Evolutionary conservation across 352 stramenopile species (phyloP).

Genomic region (Halophytophthora polymorphica): DNA sequence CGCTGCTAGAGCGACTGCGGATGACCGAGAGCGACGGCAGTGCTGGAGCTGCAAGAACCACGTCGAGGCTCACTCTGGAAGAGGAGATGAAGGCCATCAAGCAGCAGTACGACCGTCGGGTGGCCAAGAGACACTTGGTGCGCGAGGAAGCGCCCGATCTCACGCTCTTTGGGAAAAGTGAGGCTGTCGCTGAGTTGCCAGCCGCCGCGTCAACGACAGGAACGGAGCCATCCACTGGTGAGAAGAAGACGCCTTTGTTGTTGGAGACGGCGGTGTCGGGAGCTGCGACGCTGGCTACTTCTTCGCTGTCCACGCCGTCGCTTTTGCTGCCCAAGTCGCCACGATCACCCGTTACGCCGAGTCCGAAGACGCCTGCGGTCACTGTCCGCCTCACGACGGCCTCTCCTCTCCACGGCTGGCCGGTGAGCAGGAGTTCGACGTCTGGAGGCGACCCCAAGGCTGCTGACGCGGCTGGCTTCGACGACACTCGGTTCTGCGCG

Average conservation of each 20-base stretch:
- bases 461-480: slow-evolving; percentile 15
- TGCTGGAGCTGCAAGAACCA: slow-evolving; percentile 11
- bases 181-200: background rate
- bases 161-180: slow-evolving; percentile 18
- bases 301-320: background rate
- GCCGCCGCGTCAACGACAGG: slow-evolving; percentile 3
- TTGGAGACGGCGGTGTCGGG: slow-evolving; percentile 1
- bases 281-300: background rate
- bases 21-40: slow-evolving; percentile 27
- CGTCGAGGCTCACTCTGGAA: slow-evolving; percentile 44
- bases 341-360: background rate
- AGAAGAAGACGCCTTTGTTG: background rate
- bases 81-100: slow-evolving; percentile 76
- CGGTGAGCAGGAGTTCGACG: slow-evolving; percentile 2
- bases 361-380: background rate
- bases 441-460: background rate
- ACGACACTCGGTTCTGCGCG: slow-evolving; percentile 72
- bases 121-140: slow-evolving; percentile 52
- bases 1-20: slow-evolving; percentile 40
- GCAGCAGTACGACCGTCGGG: slow-evolving; percentile 69
- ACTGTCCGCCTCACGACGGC: slow-evolving; percentile 36
- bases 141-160: slow-evolving; percentile 29
- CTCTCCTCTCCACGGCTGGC: slow-evolving; percentile 43
- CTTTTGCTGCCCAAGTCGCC: background rate
- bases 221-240: background rate